Evolutionary conservation across 2,329 filamentous ascomycete genomes (phyloP).

Genomic region (Lachnellula cervina): DNA sequence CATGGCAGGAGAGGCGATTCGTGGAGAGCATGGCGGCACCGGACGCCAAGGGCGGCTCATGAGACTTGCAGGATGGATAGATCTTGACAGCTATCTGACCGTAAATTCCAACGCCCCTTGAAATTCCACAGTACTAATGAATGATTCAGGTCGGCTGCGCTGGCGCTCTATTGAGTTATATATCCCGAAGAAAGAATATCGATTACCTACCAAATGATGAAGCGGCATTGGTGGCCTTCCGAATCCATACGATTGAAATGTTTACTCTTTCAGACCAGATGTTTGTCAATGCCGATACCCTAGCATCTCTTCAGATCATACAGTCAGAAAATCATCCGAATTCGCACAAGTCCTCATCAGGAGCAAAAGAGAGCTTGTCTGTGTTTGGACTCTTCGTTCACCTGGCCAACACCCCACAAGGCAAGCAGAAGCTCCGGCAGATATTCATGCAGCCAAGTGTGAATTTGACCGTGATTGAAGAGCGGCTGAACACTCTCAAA

Average conservation of each 20-base stretch:
- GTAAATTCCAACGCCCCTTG: conserved; percentile 37
- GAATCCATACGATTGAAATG: conserved; percentile 63
- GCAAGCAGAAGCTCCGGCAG: conserved; percentile 67
- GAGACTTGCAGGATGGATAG: conserved; percentile 63
- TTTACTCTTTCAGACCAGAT: conserved; percentile 64
- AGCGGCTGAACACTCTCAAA: conserved; percentile 66
- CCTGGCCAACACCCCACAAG: conserved; percentile 73
- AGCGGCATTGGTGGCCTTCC: conserved; percentile 50
- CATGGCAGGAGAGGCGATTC: conserved; percentile 15
- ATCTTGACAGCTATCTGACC: conserved; percentile 68
- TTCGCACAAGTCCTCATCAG: conserved; percentile 62
- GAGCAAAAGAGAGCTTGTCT: conserved; percentile 75
- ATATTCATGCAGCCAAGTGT: conserved; percentile 76
- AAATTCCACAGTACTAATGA: conserved; percentile 4
- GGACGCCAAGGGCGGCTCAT: conserved; percentile 60
- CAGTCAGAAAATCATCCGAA: conserved; percentile 80
- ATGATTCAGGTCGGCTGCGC: conserved; percentile 62
- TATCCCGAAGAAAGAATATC: conserved; percentile 63
- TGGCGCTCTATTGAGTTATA: conserved; percentile 76
- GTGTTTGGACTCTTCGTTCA: conserved; percentile 77
- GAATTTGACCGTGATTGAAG: conserved; percentile 61
- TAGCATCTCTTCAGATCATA: conserved; percentile 79
- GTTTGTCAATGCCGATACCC: conserved; percentile 76
- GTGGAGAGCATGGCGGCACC: conserved; percentile 37
- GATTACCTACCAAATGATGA: conserved; percentile 58